Percentiles rank a stretch among this genome's conserved stretches.
Evolutionary conservation across 2,329 filamentous ascomycete genomes (phyloP).

Genomic region (Ophiobolus disseminans): DNA sequence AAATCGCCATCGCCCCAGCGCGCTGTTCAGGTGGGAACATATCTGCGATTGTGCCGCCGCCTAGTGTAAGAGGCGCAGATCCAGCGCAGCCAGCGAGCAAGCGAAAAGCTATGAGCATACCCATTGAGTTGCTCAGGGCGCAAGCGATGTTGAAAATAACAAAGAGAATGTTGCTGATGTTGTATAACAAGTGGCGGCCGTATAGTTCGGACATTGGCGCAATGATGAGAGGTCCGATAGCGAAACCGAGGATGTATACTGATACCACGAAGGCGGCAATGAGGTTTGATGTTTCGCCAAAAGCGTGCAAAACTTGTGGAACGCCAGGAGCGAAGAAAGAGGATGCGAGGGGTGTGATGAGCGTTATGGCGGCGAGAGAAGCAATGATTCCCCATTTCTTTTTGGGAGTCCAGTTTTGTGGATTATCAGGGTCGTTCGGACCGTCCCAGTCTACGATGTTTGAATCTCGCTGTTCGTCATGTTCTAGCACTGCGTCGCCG

Average conservation of each 20-base stretch:
- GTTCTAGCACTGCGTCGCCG: conserved; percentile 10
- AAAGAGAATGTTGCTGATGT: conserved; percentile 57
- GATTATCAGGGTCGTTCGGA: conserved; percentile 49
- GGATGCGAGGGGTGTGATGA: conserved; percentile 49
- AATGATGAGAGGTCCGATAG: conserved; percentile 47
- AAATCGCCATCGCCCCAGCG: conserved; percentile 48
- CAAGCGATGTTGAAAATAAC: conserved; percentile 58
- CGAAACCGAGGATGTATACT: conserved; percentile 50
- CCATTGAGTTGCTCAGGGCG: conserved; percentile 40
- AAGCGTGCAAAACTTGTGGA: conserved; percentile 53
- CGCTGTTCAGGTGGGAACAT: conserved; percentile 44
- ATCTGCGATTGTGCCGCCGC: conserved; percentile 47
- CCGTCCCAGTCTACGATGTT: conserved; percentile 46
- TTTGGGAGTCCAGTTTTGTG: conserved; percentile 46
- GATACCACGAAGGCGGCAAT: conserved; percentile 49
- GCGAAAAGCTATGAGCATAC: conserved; percentile 49
- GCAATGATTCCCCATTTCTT: conserved; percentile 49
- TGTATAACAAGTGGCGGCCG: conserved; percentile 41
- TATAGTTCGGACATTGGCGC: conserved; percentile 49
- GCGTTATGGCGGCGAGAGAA: conserved; percentile 43
- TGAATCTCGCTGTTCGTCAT: conserved; percentile 24
- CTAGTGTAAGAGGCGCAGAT: conserved; percentile 43
- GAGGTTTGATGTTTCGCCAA: conserved; percentile 38
- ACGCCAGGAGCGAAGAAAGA: conserved; percentile 66
- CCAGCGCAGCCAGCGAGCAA: conserved; percentile 47